Evolutionary conservation across 1,284 basidiomycete genomes (phyloP), one percentile per base, ranked within the genome.

Genomic region (Cryptococcus depauperatus): DNA sequence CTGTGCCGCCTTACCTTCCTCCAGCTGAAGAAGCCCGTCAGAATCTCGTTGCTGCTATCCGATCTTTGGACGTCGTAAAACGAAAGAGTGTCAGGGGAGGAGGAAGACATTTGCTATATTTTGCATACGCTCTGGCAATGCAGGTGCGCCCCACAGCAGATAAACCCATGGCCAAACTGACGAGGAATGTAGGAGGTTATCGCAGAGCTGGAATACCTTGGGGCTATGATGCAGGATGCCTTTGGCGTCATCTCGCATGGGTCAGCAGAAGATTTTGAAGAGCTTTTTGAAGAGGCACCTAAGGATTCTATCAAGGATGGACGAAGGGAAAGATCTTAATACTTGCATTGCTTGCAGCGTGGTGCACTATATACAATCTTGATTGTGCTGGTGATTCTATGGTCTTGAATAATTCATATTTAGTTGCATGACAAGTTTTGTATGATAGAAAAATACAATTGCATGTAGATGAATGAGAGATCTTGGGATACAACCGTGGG

Each of bases 61-160:
- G 85, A n/a, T 76, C 76, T 35, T 75, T 96, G 14, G 85, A 92
- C 29, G 80, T 91, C 5, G 87, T 95, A 13, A 83, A 82, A 57
- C 56, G 63, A 26, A 57, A 74, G 10, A 65, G 83, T 76, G 63
- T 81, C 76, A 46, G 71, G 11, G 70, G 70, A 1, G 72, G 73
- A 6, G 89, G 87, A 5, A 77, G 83, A 29, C 87, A 92, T 58
- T 74, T 97, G 6, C 75, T 97, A 18, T 96, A 87, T 72, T 93
- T 95, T 60, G 89, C 89, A 1, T 96, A 96, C 61, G 88, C 87
- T 0, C 73, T 93, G 43, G 86, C 86, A 44, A 93, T 95, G 89
- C 73, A 73, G 60, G 69, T 66, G 50, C 50, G 61, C 50, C 13
- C 9, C 16, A 3, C 3, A 13, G 11, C 11, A 2, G 2, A 2